These are phyloP conservation scores for Phragmites australis DNA, from an alignment of 176 grass and related monocot species.

Conservation along the genomic window DNA sequence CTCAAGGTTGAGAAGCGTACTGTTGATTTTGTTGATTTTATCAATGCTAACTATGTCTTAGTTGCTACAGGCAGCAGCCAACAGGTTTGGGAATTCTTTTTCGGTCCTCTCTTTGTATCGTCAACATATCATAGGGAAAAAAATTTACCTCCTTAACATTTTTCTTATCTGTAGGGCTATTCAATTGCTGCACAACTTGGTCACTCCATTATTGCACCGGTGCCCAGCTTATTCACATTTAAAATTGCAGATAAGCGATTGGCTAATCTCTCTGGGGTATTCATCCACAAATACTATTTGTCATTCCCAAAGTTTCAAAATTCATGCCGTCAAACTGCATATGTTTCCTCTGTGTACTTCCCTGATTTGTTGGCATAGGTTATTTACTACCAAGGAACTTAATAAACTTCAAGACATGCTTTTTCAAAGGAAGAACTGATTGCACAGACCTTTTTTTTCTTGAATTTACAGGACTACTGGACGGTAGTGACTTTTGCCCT, in stretches of 20 bases:
- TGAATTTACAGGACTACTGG: not conserved
- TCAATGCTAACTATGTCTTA: slow-evolving; percentile 64
- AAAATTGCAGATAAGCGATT: slow-evolving; percentile 70
- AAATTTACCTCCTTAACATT: slow-evolving; percentile 15
- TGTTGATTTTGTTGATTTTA: slow-evolving; percentile 65
- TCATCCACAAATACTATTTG: slow-evolving; percentile 23
- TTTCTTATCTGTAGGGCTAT: slow-evolving; percentile 59
- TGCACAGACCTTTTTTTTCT: not conserved
- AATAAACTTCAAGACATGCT: not conserved
- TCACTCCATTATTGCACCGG: slow-evolving; percentile 74
- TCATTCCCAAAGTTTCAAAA: not conserved
- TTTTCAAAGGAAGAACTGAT: not conserved
- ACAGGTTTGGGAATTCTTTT: slow-evolving; percentile 47
- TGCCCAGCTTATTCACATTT: slow-evolving; percentile 95
- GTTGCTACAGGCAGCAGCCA: slow-evolving; percentile 78
- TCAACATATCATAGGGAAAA: not conserved
- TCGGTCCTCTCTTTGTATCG: not conserved
- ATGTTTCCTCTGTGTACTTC: not conserved
- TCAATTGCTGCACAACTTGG: slow-evolving; percentile 62
- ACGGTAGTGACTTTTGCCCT: not conserved
- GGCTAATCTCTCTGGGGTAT: slow-evolving; percentile 74
- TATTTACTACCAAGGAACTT: not conserved
- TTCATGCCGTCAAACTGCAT: not conserved
- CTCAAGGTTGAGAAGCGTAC: slow-evolving; percentile 81
- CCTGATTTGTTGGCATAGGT: not conserved